These are phyloP conservation scores for Kwoniella shandongensis DNA, from an alignment of 768 basidiomycete genomes.

Conservation along the genomic window DNA sequence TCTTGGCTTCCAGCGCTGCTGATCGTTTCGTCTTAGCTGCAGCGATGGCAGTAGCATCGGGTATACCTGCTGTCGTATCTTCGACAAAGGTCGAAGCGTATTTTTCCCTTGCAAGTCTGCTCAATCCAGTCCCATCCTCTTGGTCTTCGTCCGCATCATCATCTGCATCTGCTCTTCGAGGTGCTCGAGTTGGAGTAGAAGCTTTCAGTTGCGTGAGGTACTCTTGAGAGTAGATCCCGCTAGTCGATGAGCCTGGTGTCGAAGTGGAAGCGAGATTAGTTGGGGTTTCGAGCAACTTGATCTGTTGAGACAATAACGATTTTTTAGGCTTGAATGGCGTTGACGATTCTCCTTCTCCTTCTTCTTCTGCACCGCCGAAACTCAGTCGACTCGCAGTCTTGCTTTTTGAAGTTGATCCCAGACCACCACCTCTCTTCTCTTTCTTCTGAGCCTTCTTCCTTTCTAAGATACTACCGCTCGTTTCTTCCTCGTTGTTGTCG, in stretches of 20 bases:
- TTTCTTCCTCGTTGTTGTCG: slow-evolving; percentile 31
- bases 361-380: slow-evolving; percentile 46
- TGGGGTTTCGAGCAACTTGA: slow-evolving; percentile 38
- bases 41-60: slow-evolving; percentile 53
- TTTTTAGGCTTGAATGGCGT: slow-evolving; percentile 48
- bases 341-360: slow-evolving; percentile 17
- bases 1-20: slow-evolving; percentile 41
- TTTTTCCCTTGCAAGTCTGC: slow-evolving; percentile 45
- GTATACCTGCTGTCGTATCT: slow-evolving; percentile 51
- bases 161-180: slow-evolving; percentile 22
- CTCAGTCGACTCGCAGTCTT: slow-evolving; percentile 33
- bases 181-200: slow-evolving; percentile 45
- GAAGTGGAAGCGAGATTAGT: slow-evolving; percentile 2
- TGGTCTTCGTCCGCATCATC: slow-evolving; percentile 28
- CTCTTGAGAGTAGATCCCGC: slow-evolving; percentile 50
- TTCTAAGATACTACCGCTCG: slow-evolving; percentile 40
- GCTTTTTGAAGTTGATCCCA: slow-evolving; percentile 10
- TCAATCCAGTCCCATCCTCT: slow-evolving; percentile 30
- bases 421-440: slow-evolving; percentile 33
- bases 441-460: slow-evolving; percentile 45
- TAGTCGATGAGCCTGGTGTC: background rate
- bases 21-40: slow-evolving; percentile 54
- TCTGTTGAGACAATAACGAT: slow-evolving; percentile 44
- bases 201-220: slow-evolving; percentile 55
- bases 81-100: slow-evolving; percentile 39